Conservation (phyloP, 768 basidiomycete species). For the Heimioporus sp. region DNA sequence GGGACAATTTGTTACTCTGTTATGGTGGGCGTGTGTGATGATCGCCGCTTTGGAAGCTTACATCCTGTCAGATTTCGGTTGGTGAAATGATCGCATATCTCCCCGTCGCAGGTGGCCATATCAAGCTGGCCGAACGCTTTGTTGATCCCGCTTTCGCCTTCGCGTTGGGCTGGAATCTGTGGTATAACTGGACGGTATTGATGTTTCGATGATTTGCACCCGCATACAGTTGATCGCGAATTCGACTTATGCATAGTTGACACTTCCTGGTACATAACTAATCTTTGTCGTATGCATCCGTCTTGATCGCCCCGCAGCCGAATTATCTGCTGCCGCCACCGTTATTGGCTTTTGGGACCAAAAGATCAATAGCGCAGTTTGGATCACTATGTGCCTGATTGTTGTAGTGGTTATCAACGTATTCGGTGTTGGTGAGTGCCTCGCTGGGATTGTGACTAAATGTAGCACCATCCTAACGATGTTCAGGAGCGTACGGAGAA, state of each 20-base stretch:
- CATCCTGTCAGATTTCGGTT: slow-evolving; percentile 14
- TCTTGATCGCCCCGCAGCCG: slow-evolving; percentile 23
- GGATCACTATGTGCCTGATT: slow-evolving; percentile 48
- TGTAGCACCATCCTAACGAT: neutral
- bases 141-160: slow-evolving; percentile 42
- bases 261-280: slow-evolving; percentile 14
- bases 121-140: slow-evolving; percentile 44
- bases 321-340: slow-evolving; percentile 46
- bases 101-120: slow-evolving; percentile 43
- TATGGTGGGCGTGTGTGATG: slow-evolving; percentile 24
- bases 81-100: slow-evolving; percentile 46
- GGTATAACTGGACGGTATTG: slow-evolving; percentile 35
- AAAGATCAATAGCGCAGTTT: slow-evolving; percentile 40
- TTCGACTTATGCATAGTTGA: slow-evolving; percentile 6
- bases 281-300: no score
- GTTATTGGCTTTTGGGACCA: slow-evolving; percentile 45
- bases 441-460: neutral
- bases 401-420: slow-evolving; percentile 45
- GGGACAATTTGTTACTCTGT: slow-evolving; percentile 34
- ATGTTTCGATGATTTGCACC: neutral
- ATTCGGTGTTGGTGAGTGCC: slow-evolving; percentile 31
- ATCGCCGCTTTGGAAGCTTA: neutral
- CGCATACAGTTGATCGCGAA: slow-evolving; percentile 10
- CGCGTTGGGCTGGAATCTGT: slow-evolving; percentile 38
- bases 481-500: slow-evolving; percentile 37